These are phyloP conservation scores for Salix udensis DNA, from an alignment of 345 rosid genomes.

Conservation along the genomic window DNA sequence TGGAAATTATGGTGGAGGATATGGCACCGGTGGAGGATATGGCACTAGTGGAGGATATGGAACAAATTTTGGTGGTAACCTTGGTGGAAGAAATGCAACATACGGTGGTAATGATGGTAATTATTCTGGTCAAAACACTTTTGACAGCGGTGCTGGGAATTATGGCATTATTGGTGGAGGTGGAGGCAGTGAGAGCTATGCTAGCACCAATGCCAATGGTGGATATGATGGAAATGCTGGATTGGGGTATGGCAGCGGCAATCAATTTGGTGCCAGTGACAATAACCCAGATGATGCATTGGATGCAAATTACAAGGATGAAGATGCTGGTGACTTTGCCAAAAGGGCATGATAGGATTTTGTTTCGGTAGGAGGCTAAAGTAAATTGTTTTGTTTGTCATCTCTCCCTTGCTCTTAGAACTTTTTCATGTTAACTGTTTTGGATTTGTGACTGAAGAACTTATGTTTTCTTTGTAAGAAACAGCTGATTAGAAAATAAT, in stretches of 20 bases:
- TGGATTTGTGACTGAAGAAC: slow-evolving; percentile 13
- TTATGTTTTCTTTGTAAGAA: not conserved
- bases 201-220: slow-evolving; percentile 27
- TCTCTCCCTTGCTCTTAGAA: not conserved
- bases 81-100: slow-evolving; percentile 15
- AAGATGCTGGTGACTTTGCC: slow-evolving; percentile 44
- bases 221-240: slow-evolving; percentile 31
- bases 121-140: slow-evolving; percentile 2
- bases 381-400: not conserved
- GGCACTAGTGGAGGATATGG: slow-evolving; percentile 18
- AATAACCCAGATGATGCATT: slow-evolving; percentile 20
- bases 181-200: slow-evolving; percentile 20
- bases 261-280: slow-evolving; percentile 29
- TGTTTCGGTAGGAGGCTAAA: not conserved
- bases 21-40: slow-evolving; percentile 12
- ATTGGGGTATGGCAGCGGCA: slow-evolving; percentile 15
- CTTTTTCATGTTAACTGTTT: not conserved
- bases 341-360: slow-evolving; percentile 58
- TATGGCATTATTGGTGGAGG: slow-evolving; percentile 23
- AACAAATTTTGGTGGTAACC: not conserved
- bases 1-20: slow-evolving; percentile 12
- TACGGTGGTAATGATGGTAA: slow-evolving; percentile 6
- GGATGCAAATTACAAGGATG: slow-evolving; percentile 35
- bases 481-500: slow-evolving; percentile 23
- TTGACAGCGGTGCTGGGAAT: slow-evolving; percentile 21